phyloP scores from a whole-genome alignment of 2,329 filamentous ascomycete genomes.

The Nakataea oryzae region DNA sequence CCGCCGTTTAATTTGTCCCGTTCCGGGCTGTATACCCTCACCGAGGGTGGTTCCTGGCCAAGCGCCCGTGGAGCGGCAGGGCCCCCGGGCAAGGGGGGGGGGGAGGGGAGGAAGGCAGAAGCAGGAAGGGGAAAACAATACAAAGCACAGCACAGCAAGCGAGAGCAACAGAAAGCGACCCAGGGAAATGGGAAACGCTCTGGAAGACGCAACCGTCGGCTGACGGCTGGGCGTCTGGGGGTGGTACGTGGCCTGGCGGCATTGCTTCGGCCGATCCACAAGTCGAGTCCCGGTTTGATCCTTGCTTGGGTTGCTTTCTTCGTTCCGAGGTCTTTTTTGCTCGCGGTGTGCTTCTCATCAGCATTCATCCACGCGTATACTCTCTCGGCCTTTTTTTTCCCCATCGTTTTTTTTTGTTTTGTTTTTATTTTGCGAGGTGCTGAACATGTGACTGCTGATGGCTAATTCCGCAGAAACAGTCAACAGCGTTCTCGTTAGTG shows the following conservation, averaged over 20 bases:
- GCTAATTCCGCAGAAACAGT: too few species aligned
- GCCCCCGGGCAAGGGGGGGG: neutral
- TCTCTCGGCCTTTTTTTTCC: neutral
- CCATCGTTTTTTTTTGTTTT: neutral
- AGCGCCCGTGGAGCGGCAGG: too few species aligned
- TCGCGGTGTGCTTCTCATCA: neutral
- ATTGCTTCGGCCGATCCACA: neutral
- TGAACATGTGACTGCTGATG: too few species aligned
- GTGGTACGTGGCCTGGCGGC: neutral
- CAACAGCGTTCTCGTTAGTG: too few species aligned
- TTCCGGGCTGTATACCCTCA: neutral
- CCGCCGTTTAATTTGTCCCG: neutral
- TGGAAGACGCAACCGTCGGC: neutral
- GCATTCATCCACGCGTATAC: too few species aligned
- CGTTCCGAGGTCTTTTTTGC: too few species aligned
- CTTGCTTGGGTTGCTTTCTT: too few species aligned
- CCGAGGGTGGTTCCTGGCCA: neutral
- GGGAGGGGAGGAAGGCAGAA: neutral
- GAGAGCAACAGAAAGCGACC: neutral
- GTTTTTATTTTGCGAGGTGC: too few species aligned
- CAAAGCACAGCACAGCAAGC: neutral
- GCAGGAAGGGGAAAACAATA: neutral
- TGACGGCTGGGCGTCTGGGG: neutral
- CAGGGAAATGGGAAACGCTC: neutral
- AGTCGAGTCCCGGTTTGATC: neutral